Percentiles rank a stretch among this genome's conserved stretches.
These are phyloP conservation scores for Zostera marina DNA, from an alignment of 116 monocot species.

Conservation along the genomic window DNA sequence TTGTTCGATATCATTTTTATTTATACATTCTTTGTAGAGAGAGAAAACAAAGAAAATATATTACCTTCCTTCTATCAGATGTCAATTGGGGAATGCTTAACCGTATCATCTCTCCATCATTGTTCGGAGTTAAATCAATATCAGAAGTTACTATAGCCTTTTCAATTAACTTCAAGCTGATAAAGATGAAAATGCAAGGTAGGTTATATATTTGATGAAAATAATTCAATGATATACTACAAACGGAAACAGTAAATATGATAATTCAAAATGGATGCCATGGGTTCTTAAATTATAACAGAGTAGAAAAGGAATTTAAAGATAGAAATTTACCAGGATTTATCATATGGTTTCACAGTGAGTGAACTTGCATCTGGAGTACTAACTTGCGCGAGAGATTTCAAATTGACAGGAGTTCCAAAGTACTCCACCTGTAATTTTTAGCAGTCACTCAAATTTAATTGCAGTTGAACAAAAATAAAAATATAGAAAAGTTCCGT, in stretches of 20 bases:
- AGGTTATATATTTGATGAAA: neutral
- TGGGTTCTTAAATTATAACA: too few relatives aligned
- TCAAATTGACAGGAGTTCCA: conserved; percentile 84
- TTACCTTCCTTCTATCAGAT: conserved; percentile 91
- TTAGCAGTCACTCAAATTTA: neutral
- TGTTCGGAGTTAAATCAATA: conserved; percentile 86
- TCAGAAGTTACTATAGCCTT: conserved; percentile 81
- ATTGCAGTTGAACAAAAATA: neutral
- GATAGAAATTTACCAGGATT: conserved; percentile 43
- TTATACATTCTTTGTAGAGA: neutral
- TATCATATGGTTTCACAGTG: conserved; percentile 87
- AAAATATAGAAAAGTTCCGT: neutral
- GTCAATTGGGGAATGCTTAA: conserved; percentile 74
- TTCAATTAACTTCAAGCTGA: conserved; percentile 84
- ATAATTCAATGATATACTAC: neutral
- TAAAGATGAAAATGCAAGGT: neutral
- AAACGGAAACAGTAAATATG: too few relatives aligned
- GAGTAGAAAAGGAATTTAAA: too few relatives aligned
- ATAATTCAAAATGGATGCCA: too few relatives aligned
- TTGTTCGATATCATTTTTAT: neutral
- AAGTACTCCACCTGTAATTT: conserved; percentile 80
- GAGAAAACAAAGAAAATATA: conserved; percentile 3
- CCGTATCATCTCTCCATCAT: conserved; percentile 86
- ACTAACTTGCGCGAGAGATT: conserved; percentile 89
- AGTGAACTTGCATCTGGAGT: conserved; percentile 86